Conservation (phyloP, 257 asterid genomes). For the Leonotis leonurus region DNA sequence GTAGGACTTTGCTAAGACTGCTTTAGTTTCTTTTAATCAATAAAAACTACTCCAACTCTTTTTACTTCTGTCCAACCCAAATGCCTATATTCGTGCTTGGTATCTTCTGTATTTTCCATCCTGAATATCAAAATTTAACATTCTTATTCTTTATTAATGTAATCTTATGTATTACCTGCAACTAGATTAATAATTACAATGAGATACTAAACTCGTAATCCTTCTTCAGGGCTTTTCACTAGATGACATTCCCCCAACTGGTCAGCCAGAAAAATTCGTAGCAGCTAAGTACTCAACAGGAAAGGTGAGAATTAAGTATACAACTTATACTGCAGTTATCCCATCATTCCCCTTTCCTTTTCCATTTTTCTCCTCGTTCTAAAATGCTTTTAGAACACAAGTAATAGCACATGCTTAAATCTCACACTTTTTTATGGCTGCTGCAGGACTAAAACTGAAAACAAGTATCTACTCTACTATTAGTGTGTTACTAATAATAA, state of each 20-base stretch:
- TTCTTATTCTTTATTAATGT: neutral
- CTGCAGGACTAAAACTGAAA: conserved; percentile 71
- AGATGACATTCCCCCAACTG: conserved; percentile 36
- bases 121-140: neutral
- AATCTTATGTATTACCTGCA: neutral
- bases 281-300: conserved; percentile 87
- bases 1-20: neutral
- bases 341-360: neutral
- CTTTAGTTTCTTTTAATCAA: neutral
- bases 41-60: neutral
- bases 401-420: conserved; percentile 19
- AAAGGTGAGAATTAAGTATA: conserved; percentile 41
- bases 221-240: conserved; percentile 68
- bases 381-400: conserved; percentile 6
- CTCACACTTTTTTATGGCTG: conserved; percentile 33
- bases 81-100: neutral
- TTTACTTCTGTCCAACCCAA: neutral
- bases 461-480: conserved; percentile 55
- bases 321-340: neutral
- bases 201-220: neutral
- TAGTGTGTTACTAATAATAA: conserved; percentile 45
- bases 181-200: neutral
- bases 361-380: neutral
- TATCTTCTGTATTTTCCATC: neutral
- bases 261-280: conserved; percentile 69